These are phyloP conservation scores for Xylariaceae sp. DNA, from an alignment of 2,329 filamentous ascomycete species.

Conservation along the genomic window DNA sequence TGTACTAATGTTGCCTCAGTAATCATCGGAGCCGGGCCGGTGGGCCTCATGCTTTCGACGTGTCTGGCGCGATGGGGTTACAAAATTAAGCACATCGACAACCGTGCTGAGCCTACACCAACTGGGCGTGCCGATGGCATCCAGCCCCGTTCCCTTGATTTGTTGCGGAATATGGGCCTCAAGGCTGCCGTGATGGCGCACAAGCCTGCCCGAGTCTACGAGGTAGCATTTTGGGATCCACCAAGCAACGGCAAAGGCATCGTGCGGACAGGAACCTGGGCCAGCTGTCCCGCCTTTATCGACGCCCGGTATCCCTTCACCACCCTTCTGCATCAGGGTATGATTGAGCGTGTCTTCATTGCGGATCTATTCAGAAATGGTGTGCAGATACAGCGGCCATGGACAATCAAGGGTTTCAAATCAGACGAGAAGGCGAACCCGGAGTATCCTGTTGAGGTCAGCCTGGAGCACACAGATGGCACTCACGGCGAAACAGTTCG, in stretches of 20 bases:
- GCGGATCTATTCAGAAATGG: constrained; percentile 60
- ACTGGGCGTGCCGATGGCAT: constrained; percentile 90
- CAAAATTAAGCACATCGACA: constrained; percentile 92
- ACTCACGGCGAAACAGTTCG: constrained; percentile 61
- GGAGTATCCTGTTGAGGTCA: constrained; percentile 76
- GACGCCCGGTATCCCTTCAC: constrained; percentile 69
- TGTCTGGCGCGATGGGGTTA: constrained; percentile 91
- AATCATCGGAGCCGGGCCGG: constrained; percentile 84
- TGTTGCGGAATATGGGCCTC: constrained; percentile 83
- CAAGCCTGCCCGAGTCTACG: constrained; percentile 80
- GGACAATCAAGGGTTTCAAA: constrained; percentile 58
- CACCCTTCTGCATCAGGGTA: constrained; percentile 66
- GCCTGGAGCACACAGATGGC: constrained; percentile 72
- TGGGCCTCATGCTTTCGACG: constrained; percentile 81
- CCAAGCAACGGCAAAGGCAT: constrained; percentile 52
- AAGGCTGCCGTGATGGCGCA: constrained; percentile 86
- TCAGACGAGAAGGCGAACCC: constrained; percentile 51
- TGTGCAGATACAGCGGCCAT: constrained; percentile 58
- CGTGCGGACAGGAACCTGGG: constrained; percentile 68
- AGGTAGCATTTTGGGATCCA: constrained; percentile 71
- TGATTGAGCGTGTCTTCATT: constrained; percentile 68
- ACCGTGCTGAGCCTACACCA: constrained; percentile 75
- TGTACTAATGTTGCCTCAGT: constrained; percentile 44
- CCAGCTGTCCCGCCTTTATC: constrained; percentile 81
- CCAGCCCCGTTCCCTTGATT: constrained; percentile 81